phyloP scores from a whole-genome alignment of 2,329 filamentous ascomycete genomes.

The Phialophora tarda region DNA sequence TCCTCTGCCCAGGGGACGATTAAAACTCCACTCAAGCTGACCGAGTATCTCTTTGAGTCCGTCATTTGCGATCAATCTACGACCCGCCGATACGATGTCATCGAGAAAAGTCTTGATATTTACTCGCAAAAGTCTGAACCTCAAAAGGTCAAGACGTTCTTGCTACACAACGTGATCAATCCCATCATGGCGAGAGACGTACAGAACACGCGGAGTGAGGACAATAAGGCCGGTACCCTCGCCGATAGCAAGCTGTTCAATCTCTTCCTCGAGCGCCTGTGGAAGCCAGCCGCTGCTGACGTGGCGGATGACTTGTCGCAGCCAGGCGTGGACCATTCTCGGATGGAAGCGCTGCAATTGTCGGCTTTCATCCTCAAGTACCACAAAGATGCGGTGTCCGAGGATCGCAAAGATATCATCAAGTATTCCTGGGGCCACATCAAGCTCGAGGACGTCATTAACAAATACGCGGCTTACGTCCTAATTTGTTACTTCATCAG shows the following conservation, averaged over 20 bases:
- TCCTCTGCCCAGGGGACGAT: slow-evolving; percentile 82
- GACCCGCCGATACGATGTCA: slow-evolving; percentile 80
- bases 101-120: slow-evolving; percentile 84
- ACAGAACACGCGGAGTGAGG: slow-evolving; percentile 74
- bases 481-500: slow-evolving; percentile 98
- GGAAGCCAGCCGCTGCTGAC: slow-evolving; percentile 79
- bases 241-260: slow-evolving; percentile 89
- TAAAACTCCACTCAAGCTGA: slow-evolving; percentile 74
- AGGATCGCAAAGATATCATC: slow-evolving; percentile 95
- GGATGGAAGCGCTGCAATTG: slow-evolving; percentile 93
- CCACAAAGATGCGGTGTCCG: slow-evolving; percentile 83
- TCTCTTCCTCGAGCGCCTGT: slow-evolving; percentile 87
- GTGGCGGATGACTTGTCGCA: slow-evolving; percentile 81
- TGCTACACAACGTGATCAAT: slow-evolving; percentile 90
- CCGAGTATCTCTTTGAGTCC: slow-evolving; percentile 80
- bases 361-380: slow-evolving; percentile 96
- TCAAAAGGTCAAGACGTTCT: slow-evolving; percentile 90
- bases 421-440: slow-evolving; percentile 99
- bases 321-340: slow-evolving; percentile 88
- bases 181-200: slow-evolving; percentile 97
- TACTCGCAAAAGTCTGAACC: slow-evolving; percentile 79
- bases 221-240: slow-evolving; percentile 68
- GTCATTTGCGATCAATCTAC: slow-evolving; percentile 85
- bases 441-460: slow-evolving; percentile 96
- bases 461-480: slow-evolving; percentile 97